phyloP scores from a whole-genome alignment of 1,284 basidiomycete genomes.

The Salmacisia buchloeana region DNA sequence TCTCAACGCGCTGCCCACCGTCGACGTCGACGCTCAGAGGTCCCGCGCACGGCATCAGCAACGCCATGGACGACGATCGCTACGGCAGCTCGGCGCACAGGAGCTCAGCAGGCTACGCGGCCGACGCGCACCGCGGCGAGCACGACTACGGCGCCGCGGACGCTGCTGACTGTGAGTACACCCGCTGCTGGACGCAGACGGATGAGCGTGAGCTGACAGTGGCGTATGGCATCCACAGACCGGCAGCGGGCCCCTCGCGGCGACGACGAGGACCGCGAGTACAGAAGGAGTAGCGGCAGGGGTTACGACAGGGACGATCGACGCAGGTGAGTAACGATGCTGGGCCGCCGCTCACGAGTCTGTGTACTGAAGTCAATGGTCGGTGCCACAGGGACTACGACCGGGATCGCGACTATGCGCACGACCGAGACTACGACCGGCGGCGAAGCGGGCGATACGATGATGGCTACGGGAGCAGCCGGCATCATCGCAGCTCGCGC shows the following conservation, averaged over 20 bases:
- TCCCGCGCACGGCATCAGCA: neutral
- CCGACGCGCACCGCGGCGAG: neutral
- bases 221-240: too few species aligned
- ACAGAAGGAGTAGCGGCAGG: slow-evolving; percentile 49
- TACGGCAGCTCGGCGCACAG: neutral
- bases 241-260: slow-evolving; percentile 38
- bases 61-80: neutral
- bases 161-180: neutral
- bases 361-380: too few species aligned
- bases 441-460: slow-evolving; percentile 26
- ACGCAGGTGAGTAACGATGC: neutral
- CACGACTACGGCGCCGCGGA: neutral
- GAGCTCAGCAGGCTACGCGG: neutral
- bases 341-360: too few species aligned
- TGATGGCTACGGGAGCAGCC: slow-evolving; percentile 15
- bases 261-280: slow-evolving; percentile 52
- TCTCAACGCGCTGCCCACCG: too few species aligned
- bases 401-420: slow-evolving; percentile 27
- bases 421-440: slow-evolving; percentile 29
- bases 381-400: slow-evolving; percentile 47
- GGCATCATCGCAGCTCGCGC: slow-evolving; percentile 11
- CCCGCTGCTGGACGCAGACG: neutral
- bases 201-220: too few species aligned
- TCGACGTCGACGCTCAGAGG: too few species aligned
- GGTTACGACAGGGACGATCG: slow-evolving; percentile 52